Conservation (phyloP, 1,139 yeast genomes). For the Yamadazyma friedrichii region DNA sequence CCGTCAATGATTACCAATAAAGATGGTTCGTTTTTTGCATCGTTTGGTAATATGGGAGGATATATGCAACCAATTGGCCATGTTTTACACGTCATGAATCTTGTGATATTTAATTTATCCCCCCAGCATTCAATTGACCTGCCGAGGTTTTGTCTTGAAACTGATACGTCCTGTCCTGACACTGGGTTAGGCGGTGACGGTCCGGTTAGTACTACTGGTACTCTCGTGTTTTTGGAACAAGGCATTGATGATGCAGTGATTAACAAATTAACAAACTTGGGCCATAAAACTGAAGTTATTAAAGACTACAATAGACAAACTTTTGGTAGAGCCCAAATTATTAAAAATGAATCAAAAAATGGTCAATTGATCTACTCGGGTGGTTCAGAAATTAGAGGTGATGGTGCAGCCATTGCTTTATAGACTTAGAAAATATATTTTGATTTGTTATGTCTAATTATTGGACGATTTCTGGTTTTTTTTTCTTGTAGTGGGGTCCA, state of each 20-base stretch:
- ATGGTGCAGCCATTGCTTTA: slow-evolving; percentile 71
- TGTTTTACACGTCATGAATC: slow-evolving; percentile 70
- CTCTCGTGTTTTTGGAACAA: slow-evolving; percentile 65
- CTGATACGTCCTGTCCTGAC: slow-evolving; percentile 40
- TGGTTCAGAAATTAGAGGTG: slow-evolving; percentile 80
- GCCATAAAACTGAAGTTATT: slow-evolving; percentile 56
- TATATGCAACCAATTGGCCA: slow-evolving; percentile 88
- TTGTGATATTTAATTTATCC: slow-evolving; percentile 59
- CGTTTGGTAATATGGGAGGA: slow-evolving; percentile 87
- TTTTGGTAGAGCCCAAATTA: slow-evolving; percentile 78
- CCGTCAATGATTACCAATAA: slow-evolving; percentile 65
- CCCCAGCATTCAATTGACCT: slow-evolving; percentile 79
- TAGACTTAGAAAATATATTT: background rate
- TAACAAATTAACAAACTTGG: slow-evolving; percentile 45
- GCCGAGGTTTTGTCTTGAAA: slow-evolving; percentile 65
- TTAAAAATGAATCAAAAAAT: slow-evolving; percentile 42
- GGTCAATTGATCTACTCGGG: slow-evolving; percentile 56
- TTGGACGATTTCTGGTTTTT: too few species aligned
- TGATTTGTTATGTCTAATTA: too few species aligned
- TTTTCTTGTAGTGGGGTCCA: too few species aligned
- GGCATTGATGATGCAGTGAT: slow-evolving; percentile 51
- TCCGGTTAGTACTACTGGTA: slow-evolving; percentile 59
- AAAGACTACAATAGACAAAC: slow-evolving; percentile 44
- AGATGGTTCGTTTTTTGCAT: slow-evolving; percentile 53
- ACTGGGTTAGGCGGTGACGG: slow-evolving; percentile 65